Base-by-base conservation (phyloP, 371 early-diverging fungal genomes). In the Paraphysoderma sedebokerense region DNA sequence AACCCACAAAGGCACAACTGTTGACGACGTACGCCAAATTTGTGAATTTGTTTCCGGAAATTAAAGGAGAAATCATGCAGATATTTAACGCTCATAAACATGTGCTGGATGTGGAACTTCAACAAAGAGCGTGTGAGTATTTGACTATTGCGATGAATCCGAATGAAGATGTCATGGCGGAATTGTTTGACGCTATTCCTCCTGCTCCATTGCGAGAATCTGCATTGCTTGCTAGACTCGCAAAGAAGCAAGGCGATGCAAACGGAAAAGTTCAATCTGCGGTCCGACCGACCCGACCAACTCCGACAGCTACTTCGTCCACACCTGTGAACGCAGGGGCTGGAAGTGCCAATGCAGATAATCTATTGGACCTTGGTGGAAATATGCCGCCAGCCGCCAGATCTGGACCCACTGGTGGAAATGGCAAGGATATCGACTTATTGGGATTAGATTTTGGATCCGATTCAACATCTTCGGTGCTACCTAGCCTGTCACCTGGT, bases 111-210 rank as follows among this genome's bases (percentile, higher is more conserved):
- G 77, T 83, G 2, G 98, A 97, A 66, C 59, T 97, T 22, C 93
- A 92, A 60, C 93, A 96, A 57, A 77, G 98, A 32, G 93, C 96
- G 0, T 85, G 84, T 51, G 98, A 97, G 62, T 97, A 96, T 63
- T 72, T 90, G 38, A 74, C 87, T 1, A 67, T 97, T 36, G 79
- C 79, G 11, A 81, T 77, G 1, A 65, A 81, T 65, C 79, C 83
- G 3, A 74, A 76, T 15, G 89, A 88, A 19, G 88, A 85, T n/a
- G 63, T 96, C 46, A 56, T 97, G 7, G 85, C 85, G 38, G 79
- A 82, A 0, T 84, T 92, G 20, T 92, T 91, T 54, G 96, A 92
- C 48, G 91, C 92, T 56, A 92, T 96, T 89, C 96, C 96, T 22
- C 87, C 87, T 20, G 92, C 85, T 70, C 87, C 90, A 0, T 90